phyloP scores from a whole-genome alignment of 768 basidiomycete species.

The Leccinum barrowsii region DNA sequence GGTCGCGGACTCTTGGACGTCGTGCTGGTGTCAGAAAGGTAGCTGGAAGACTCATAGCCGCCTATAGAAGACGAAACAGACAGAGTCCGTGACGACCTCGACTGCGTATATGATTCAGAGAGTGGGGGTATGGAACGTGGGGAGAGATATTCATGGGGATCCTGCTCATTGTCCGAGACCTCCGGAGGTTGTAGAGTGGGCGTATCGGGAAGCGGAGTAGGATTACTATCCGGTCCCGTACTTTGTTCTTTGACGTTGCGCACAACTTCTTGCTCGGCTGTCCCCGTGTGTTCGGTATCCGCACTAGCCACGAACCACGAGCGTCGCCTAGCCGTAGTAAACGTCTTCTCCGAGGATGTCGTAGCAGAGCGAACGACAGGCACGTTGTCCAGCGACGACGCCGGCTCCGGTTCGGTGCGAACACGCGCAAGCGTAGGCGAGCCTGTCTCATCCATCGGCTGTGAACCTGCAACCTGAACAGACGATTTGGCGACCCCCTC shows the following conservation, averaged over 20 bases:
- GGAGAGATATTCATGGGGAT: constrained; percentile 14
- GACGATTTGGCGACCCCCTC: constrained; percentile 5
- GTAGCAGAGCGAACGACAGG: constrained; percentile 24
- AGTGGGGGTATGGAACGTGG: constrained; percentile 46
- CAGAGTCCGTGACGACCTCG: constrained; percentile 34
- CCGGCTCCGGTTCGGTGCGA: constrained; percentile 34
- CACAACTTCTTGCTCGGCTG: constrained; percentile 22
- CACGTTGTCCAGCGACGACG: constrained; percentile 20
- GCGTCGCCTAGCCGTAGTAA: constrained; percentile 38
- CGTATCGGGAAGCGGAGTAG: constrained; percentile 11
- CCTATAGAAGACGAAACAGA: constrained; percentile 34
- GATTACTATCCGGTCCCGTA: constrained; percentile 36
- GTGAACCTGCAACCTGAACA: constrained; percentile 21
- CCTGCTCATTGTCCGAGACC: constrained; percentile 20
- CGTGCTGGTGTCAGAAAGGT: constrained; percentile 32
- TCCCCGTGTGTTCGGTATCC: constrained; percentile 33
- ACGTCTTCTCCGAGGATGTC: constrained; percentile 17
- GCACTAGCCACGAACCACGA: constrained; percentile 56
- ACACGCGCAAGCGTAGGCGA: constrained; percentile 15
- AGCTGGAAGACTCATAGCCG: constrained; percentile 27
- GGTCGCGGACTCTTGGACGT: constrained; percentile 38
- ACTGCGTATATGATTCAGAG: constrained; percentile 27
- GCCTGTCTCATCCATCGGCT: constrained; percentile 35
- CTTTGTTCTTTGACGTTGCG: constrained; percentile 26
- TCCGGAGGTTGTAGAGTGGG: constrained; percentile 6